Evolutionary conservation across 257 asterid genomes (phyloP), one percentile per base, ranked within the genome.

Genomic region (Voacanga thouarsii): DNA sequence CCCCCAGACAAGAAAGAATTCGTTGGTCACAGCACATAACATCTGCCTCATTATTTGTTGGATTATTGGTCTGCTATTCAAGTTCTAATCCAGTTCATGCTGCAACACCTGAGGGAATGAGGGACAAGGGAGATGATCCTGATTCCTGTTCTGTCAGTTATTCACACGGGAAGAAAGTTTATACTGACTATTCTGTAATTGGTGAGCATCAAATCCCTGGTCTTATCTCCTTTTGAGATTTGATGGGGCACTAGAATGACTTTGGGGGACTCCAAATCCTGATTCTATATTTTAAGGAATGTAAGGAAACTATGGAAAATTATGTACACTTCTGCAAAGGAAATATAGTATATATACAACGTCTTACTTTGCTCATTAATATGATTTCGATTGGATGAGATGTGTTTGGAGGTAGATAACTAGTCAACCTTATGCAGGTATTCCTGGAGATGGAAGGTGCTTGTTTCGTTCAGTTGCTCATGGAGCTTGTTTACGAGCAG

Each of bases 391-490:
- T 73, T 51, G 51, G 64, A 64, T 63, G 24, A 26, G 21, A 75
- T 71, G 63, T 71, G 59, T 68, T 75, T 55, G 72, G 28, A 85
- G 72, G 67, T 75, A 64, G 79, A 50, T 73, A 59, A 66, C 79
- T 76, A 76, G 75, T 85, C 53, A 80, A 83, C 64, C 49, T 24
- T 79, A 66, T 73, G 82, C 82, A 92, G 99, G 99, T 77, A 90
- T 95, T 84, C 99, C 99, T 75, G 99, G 99, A 81, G 99, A 95
- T 43, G 99, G 99, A 70, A 93, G 98, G 88, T 95, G 99, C 86
- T 86, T 95, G 90, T 95, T 95, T 82, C 98, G 99, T 39, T 93
- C 99, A 10, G 89, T 95, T 81, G 92, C 91, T 81, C 97, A 93
- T 79, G 99, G 97, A 82, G 98, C 99, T 87, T 93, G 97, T 83